Base-by-base conservation (phyloP, 768 basidiomycete genomes). In the Lactarius deliciosus region DNA sequence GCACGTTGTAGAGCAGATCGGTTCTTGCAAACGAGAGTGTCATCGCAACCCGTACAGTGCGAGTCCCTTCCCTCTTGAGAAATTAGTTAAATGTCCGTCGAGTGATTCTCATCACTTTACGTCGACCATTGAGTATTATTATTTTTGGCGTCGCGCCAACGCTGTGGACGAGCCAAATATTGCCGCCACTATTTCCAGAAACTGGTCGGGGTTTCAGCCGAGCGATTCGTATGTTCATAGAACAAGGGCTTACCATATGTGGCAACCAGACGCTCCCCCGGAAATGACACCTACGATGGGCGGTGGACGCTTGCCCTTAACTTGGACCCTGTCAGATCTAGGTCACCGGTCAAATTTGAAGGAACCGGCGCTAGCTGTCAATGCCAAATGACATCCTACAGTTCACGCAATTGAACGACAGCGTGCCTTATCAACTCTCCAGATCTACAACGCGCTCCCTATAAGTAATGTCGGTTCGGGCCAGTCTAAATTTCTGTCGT, bases 231-330 rank as follows among this genome's bases (percentile, higher is more conserved):
- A 13, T 22, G 18, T 59, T 56, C 64, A 45, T 36, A 58, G 62
- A 63, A 63, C 62, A 67, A 67, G 38, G 41, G 36, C 18, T 32
- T 59, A 28, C 66, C 66, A 40, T 55, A n/a, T 64, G 28, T 36
- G 58, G 66, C 1, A 66, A 28, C 2, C 18, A 10, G 57, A 34
- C 65, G 38, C 30, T 58, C 61, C 45, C 43, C 60, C 61, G 61
- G 66, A 68, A 54, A 64, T 63, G 66, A 68, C 55, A 32, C 9
- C 56, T 47, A 41, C 47, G 20, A 38, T 59, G 60, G 22, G 57
- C 25, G 47, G 25, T 50, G 57, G 36, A 40, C 38, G 57, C 57
- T 40, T 1, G 22, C 63, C 57, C 34, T 40, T 59, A 53, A 59
- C 57, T 25, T 32, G 57, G 63, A 25, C 41, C 25, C 50, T 41